phyloP scores from a whole-genome alignment of 2,329 filamentous ascomycete species.

The Stagonosporopsis cucurbitacearum region DNA sequence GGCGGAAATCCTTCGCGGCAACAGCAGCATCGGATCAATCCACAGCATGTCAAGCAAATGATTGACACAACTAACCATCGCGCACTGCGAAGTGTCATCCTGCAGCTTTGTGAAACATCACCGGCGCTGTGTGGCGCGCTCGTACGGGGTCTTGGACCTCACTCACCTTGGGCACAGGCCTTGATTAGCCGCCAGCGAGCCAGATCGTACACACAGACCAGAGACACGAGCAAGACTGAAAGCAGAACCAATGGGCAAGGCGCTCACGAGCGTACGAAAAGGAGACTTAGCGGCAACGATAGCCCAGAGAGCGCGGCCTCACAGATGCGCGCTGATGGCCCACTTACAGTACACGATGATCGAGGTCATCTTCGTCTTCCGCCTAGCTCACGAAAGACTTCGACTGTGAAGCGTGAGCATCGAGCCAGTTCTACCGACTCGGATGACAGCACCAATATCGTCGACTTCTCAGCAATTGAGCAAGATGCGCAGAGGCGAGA shows the following conservation, averaged over 20 bases:
- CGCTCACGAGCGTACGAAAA: conserved; percentile 18
- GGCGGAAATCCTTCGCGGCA: conserved; percentile 5
- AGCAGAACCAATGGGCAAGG: conserved; percentile 2
- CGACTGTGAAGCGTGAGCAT: conserved; percentile 19
- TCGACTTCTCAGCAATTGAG: conserved; percentile 15
- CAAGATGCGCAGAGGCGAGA: background rate
- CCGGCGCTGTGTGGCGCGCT: conserved; percentile 43
- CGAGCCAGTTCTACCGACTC: conserved; percentile 9
- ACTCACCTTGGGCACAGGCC: conserved; percentile 36
- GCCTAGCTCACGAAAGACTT: background rate
- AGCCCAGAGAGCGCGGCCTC: background rate
- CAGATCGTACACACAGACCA: conserved; percentile 1
- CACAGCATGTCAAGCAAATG: conserved; percentile 37
- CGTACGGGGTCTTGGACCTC: conserved; percentile 40
- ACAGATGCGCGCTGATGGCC: background rate
- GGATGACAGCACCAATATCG: conserved; percentile 19
- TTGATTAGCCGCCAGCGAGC: conserved; percentile 21
- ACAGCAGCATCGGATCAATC: conserved; percentile 25
- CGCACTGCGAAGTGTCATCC: conserved; percentile 30
- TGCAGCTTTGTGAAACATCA: conserved; percentile 40
- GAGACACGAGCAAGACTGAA: conserved; percentile 6
- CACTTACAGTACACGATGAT: background rate
- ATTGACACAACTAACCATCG: conserved; percentile 30
- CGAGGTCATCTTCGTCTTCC: conserved; percentile 1
- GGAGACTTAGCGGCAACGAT: conserved; percentile 1